Percentiles rank a stretch among this genome's conserved stretches.
phyloP scores from a whole-genome alignment of 2,329 filamentous ascomycete species.

The Phaeosphaeria sp. region DNA sequence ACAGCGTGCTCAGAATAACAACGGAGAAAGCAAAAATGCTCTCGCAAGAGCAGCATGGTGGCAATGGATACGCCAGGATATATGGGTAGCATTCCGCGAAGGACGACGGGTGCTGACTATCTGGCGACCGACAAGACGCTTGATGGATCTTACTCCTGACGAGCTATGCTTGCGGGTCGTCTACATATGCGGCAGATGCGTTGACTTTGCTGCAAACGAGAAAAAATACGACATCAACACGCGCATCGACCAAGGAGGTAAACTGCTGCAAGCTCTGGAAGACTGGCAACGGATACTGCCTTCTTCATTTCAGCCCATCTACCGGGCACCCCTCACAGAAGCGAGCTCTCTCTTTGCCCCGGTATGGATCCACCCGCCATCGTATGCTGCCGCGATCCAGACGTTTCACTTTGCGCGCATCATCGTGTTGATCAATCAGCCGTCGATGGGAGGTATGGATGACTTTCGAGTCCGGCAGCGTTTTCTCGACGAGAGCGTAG shows the following conservation, averaged over 20 bases:
- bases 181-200: conserved; percentile 63
- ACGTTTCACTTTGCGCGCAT: conserved; percentile 62
- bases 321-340: conserved; percentile 26
- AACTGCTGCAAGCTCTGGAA: conserved; percentile 56
- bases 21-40: conserved; percentile 62
- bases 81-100: conserved; percentile 70
- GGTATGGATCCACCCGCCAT: conserved; percentile 41
- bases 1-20: conserved; percentile 66
- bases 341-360: conserved; percentile 22
- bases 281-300: conserved; percentile 59
- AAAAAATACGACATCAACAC: conserved; percentile 52
- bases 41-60: conserved; percentile 68
- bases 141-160: conserved; percentile 57
- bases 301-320: conserved; percentile 54
- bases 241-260: conserved; percentile 56
- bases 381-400: conserved; percentile 56
- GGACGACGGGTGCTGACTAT: conserved; percentile 63
- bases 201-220: conserved; percentile 66
- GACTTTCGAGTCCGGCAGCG: conserved; percentile 56
- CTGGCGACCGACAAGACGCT: conserved; percentile 62
- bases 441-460: conserved; percentile 57
- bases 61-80: conserved; percentile 71
- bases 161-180: conserved; percentile 62
- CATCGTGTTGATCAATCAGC: conserved; percentile 61
- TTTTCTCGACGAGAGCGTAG: conserved; percentile 56